Evolutionary conservation across 1,139 yeast genomes (phyloP), one percentile per base, ranked within the genome.

Genomic region (Saccharomyces hybrid): DNA sequence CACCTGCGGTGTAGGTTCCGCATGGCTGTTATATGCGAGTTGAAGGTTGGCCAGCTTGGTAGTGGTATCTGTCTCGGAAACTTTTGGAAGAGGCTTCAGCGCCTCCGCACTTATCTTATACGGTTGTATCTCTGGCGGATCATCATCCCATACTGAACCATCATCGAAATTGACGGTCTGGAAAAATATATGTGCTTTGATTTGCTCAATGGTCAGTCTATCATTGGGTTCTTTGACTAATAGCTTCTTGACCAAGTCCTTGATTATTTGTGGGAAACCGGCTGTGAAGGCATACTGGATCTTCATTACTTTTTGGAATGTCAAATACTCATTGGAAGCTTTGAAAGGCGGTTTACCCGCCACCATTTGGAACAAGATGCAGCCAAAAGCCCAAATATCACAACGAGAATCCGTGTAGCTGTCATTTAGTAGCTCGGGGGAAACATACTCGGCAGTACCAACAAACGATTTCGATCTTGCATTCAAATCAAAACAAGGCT

Each of bases 311-410:
- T 89, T 89, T 66, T 93, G 97, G 70, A 93, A 91, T 0, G 97
- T 91, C 56, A 88, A 76, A 66, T 89, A 93, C 70, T 93, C 98
- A 53, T 95, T 91, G 19, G 85, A 75, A 0, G 95, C 98, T 67
- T 90, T 91, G 73, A 91, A 91, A 11, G 99, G 97, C 0, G 98
- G 98, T 51, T 79, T 79, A 0, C 98, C 98, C 28, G 93, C 88
- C 62, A 91, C 85, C 79, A 91, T 83, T 70, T 93, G 98, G 70
- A 81, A 91, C 27, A 91, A 70, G 23, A 93, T 86, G 71, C 98
- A 93, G 1, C 97, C 99, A 59, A 88, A 77, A 0, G 98, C 97
- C 99, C 99, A 91, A 11, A 91, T 76, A 69, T 91, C 99, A 47
- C 95, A 82, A 52, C 88, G 83, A 64, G 85, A 87, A 25, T 97